Conservation (phyloP, 192 early-diverging fungal genomes). For the Backusella luteola region DNA sequence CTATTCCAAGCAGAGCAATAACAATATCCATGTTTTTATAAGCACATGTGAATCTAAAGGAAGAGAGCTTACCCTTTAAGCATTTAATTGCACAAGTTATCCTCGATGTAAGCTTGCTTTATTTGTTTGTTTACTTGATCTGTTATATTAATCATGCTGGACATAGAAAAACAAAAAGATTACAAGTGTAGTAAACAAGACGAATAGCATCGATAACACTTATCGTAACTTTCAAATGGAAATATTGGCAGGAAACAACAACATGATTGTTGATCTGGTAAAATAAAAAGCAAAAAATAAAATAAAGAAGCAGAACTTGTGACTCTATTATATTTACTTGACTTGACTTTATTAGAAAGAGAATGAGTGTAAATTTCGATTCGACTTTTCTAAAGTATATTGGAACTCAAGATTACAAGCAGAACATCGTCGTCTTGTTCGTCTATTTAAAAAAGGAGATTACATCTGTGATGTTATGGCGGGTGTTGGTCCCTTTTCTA, state of each 20-base stretch:
- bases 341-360: constrained; percentile 60
- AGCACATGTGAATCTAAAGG: constrained; percentile 96
- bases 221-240: constrained; percentile 99
- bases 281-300: not conserved
- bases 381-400: constrained; percentile 97
- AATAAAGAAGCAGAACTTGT: not conserved
- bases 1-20: not conserved
- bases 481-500: constrained; percentile 96
- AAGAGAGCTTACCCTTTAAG: constrained; percentile 89
- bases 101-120: constrained; percentile 67
- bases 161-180: constrained; percentile 83
- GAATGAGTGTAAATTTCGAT: constrained; percentile 84
- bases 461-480: constrained; percentile 94
- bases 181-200: constrained; percentile 95
- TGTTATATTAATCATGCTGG: not conserved
- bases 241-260: constrained; percentile 83
- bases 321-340: not conserved
- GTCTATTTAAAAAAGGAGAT: constrained; percentile 65
- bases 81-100: constrained; percentile 91
- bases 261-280: constrained; percentile 87
- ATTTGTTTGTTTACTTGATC: not conserved
- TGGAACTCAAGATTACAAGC: constrained; percentile 98
- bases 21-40: not conserved
- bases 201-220: constrained; percentile 90
- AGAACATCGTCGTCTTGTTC: constrained; percentile 93